Base-by-base conservation (phyloP, 2,329 filamentous ascomycete genomes). In the Diaporthe amygdali region DNA sequence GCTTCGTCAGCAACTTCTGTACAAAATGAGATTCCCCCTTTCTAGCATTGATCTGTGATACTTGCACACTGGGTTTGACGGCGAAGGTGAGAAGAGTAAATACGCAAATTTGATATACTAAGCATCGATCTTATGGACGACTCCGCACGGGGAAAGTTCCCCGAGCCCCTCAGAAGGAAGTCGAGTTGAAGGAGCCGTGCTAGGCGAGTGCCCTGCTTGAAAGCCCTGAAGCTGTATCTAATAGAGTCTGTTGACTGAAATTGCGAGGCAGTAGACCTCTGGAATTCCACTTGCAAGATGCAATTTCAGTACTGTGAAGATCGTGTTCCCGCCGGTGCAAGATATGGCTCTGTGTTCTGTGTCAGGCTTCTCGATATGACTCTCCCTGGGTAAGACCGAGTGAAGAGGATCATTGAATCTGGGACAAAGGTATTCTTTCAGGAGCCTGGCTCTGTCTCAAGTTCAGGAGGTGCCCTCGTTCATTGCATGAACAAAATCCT, bases 11-110 rank as follows among this genome's bases (percentile, higher is more conserved):
- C 32, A 34, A 15, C 41, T 25, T 54, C 37, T 71, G 68, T 66
- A 55, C 49, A 46, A 66, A 71, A 71, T 71, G 44, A 69, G 51
- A 71, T 61, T 66, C 64, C 44, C 51, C 63, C 56, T 49, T 59
- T 25, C 55, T 70, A n/a, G 17, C n/a, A 17, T 52, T 25, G 14
- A 37, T 22, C n/a, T 27, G 59, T 64, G 59, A 64, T 32, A 47
- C 32, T 64, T 27, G 27, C 14, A n/a, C 22, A n/a, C 22, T 37
- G 14, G 14, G 8, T 37, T 17, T 20, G 20, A 9, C 34, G 30
- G 37, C 22, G 1, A n/a, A 25, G n/a, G 30, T 7, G 44, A 47
- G 14, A 37, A 20, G 17, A 17, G 17, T 6, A n/a, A 30, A n/a
- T 47, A 32, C 34, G 7, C 12, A 34, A 34, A 34, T 22, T 27